Base-by-base conservation (phyloP, 148 eudicot genomes). In the Amaranthus palmeri region DNA sequence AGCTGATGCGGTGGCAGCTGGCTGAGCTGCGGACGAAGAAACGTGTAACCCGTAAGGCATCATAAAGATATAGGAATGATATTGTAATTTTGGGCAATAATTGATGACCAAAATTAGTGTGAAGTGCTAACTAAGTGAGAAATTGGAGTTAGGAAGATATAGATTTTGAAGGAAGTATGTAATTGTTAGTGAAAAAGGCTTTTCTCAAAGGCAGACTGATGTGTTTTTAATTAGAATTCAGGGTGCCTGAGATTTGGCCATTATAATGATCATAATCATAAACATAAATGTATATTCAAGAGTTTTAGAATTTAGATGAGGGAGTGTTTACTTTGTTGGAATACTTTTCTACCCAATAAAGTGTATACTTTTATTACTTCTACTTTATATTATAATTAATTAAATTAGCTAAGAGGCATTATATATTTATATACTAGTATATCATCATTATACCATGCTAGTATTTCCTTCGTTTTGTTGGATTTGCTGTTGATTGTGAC, bases 1-100 rank as follows among this genome's bases (percentile, higher is more conserved):
- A 71, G 76, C 89, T 10, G 93, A 92, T 74, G 96, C 96, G 59
- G 89, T 95, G 57, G 96, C 89, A 52, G 97, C 97, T 67, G 81
- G 96, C 81, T 95, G 82, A 87, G 81, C 63, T 56, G 60, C 62
- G 7, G 41, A 46, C 10, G 40, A 52, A 13, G 51, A 66, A 73
- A 62, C 68, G 48, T 43, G 77, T 57, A 42, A 62, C 68, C 55
- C 25, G 77, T 57, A 42, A 78, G 69, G 61, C 58, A 13, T 42
- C 58, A 13, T 42, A 44, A 25, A 50, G 57, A 62, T 76, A 72
- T 66, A 74, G 71, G 79, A 25, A 70, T 40, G 61, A 79, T 64
- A 64, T 4, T 54, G 91, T 84, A 75, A 81, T 84, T 84, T 87
- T 85, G 91, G 36, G 91, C 88, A 75, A 74, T 82, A 87, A 82